These are phyloP conservation scores for Euphorbia corollata DNA, from an alignment of 441 rosid genomes.

Conservation along the genomic window DNA sequence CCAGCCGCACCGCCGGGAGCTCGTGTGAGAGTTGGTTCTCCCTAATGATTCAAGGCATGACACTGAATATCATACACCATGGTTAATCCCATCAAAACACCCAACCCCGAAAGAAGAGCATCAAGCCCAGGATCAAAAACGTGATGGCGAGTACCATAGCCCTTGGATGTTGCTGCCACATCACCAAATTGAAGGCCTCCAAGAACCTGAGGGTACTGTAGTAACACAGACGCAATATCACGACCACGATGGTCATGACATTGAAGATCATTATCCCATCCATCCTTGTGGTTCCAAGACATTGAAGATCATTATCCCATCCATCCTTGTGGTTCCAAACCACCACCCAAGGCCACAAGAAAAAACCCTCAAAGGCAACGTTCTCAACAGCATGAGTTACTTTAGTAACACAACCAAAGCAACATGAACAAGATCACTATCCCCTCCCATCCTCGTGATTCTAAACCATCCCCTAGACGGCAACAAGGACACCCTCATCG, in stretches of 20 bases:
- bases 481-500: background rate
- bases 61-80: conserved; percentile 5
- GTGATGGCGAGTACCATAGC: conserved; percentile 6
- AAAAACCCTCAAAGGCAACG: background rate
- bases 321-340: background rate
- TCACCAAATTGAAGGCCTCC: conserved; percentile 18
- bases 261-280: background rate
- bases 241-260: background rate
- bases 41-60: conserved; percentile 9
- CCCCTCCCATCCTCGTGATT: conserved; percentile 3
- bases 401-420: conserved; percentile 6
- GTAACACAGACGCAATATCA: background rate
- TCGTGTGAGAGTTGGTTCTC: no score
- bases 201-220: background rate
- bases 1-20: no score
- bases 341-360: background rate
- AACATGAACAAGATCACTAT: background rate
- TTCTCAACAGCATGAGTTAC: background rate
- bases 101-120: conserved; percentile 2
- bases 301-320: conserved; percentile 8
- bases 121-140: conserved; percentile 16
- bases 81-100: conserved; percentile 10
- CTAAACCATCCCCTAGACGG: background rate
- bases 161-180: conserved; percentile 18
- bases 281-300: background rate